A percentile compares a stretch with the other conserved stretches of the same genome.
Conservation (phyloP, 257 asterid species). For the Solanum sejunctum region DNA sequence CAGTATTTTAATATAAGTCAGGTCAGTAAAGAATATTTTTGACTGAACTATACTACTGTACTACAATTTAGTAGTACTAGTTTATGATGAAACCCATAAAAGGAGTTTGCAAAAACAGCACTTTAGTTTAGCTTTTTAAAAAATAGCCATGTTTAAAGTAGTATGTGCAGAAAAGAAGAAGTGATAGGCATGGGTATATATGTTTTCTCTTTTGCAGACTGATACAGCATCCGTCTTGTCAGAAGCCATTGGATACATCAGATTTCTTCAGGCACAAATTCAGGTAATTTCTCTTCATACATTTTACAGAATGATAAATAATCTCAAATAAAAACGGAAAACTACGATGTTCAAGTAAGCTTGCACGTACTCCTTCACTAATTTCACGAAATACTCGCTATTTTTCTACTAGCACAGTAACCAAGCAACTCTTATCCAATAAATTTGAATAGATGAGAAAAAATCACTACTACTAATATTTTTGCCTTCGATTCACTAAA, state of each 20-base stretch:
- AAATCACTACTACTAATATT: too few species aligned
- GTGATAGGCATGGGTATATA: not conserved
- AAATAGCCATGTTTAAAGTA: constrained; percentile 24
- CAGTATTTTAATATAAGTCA: not conserved
- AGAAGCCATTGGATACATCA: constrained; percentile 85
- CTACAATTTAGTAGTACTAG: not conserved
- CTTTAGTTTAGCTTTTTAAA: not conserved
- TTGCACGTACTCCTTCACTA: not conserved
- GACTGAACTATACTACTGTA: not conserved
- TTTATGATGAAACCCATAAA: constrained; percentile 24
- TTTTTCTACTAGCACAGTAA: not conserved
- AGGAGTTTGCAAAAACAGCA: not conserved
- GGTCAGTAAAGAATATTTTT: not conserved
- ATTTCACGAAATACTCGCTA: not conserved
- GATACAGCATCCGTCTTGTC: constrained; percentile 98
- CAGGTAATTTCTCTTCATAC: constrained; percentile 19
- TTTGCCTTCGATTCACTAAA: too few species aligned
- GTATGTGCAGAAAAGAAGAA: constrained; percentile 12
- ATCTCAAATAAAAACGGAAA: too few species aligned
- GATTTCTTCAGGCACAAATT: constrained; percentile 85
- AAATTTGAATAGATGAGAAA: too few species aligned
- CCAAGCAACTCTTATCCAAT: not conserved
- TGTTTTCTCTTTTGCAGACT: constrained; percentile 83
- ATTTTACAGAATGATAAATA: too few species aligned
- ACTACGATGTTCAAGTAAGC: not conserved